Evolutionary conservation across 441 rosid species (phyloP), one percentile per base, ranked within the genome.

Genomic region (Euphorbia corollata): DNA sequence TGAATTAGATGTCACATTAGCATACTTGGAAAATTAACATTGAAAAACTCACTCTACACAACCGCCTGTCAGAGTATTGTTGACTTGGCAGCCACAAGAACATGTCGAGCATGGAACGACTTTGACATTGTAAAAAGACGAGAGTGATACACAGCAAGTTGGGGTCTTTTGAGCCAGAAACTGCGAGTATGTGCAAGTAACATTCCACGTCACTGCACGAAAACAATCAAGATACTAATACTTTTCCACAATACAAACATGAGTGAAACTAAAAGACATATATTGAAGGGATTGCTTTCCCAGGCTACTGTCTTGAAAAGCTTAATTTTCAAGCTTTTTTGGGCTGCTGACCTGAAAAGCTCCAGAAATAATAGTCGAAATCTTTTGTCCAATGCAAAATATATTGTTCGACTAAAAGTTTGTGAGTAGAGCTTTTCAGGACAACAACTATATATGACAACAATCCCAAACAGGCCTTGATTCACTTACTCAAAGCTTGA

Each of bases 151-250:
- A 39, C 98, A 91, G 73, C 96, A 91, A 65, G 86, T 77, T 0
- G 92, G 98, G 34, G 88, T 75, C 72, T 80, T 86, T 60, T 72
- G 83, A 64, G 91, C 84, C 63, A 87, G 83, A 70, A 87, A 86
- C 73, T 91, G 98, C 0, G 96, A 91, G 66, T 86, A 89, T 5
- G 87, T 84, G 77, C 98, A 91, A 0, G 98, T 85, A 68, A 84
- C 86, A 68, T 87, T 85, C 96, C 96, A 89, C 23, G 98, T 91
- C 96, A 91, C 96, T 87, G 73, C 75, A 79, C 16, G 30, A 69
- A 68, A 51, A 36, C 65, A 8, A 23, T 61, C 59, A 55, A 54
- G 24, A 32, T 11, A 18, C 61, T 19, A n/a, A 23, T 9, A 62
- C 22, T 45, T 62, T 24, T 63, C 12, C 0, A 34, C 66, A 23